Base-by-base conservation (phyloP, 1,284 basidiomycete species). In the Mycena sp. region DNA sequence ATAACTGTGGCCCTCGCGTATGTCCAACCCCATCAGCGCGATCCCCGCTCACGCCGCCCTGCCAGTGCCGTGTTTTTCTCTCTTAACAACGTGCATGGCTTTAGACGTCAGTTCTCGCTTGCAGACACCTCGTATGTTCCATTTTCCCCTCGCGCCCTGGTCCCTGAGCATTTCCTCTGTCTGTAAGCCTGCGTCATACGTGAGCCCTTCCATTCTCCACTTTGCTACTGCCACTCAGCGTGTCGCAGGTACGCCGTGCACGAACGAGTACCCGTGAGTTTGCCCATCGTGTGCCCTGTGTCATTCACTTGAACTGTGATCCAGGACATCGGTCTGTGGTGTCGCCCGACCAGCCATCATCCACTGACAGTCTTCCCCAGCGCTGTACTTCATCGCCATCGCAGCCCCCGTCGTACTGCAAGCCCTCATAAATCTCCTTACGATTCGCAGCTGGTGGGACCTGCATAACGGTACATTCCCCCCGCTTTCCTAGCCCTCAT, bases 361-460 rank as follows among this genome's bases (percentile, higher is more conserved):
- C 16, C 11, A 52, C 35, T 44, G 40, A 58, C 45, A 9, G 25
- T 63, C 89, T 86, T 78, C 82, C 69, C 68, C 81, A 49, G 84
- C 87, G 9, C 77, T 95, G 2, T 87, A 88, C 70, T 72, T 93
- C 40, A 89, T 96, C 60, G 87, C 88, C 38, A 74, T 91, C 44
- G 85, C 87, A 5, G 81, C 90, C 3, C 93, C 95, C 0, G 73
- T 92, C 5, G 69, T 89, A 17, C 77, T 94, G 38, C 87, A 94
- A 69, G 82, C 89, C 17, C 70, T 86, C 7, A 83, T 95, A 67
- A 92, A 94, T 69, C 65, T 89, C 23, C 59, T 91, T 10, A 88
- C 94, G 19, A 79, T 93, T 12, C 85, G 91, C 21, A 92, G 89
- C 6, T 88, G 89, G 78, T 98, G 95, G 94, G 96, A 98, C 71